Conservation (phyloP, 179 eudicot species). For the Patellifolia procumbens region DNA sequence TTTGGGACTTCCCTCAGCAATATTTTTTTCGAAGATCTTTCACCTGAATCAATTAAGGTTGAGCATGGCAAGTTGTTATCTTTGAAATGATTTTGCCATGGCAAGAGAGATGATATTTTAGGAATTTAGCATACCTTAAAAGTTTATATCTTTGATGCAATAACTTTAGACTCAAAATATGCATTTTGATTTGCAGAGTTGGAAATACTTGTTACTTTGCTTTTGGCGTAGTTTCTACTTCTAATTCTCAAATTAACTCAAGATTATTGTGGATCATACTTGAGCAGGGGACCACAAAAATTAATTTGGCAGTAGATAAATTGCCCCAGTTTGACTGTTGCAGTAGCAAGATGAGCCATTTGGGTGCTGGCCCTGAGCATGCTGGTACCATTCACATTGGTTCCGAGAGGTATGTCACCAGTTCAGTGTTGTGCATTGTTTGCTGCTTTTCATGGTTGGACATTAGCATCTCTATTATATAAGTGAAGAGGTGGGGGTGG, state of each 20-base stretch:
- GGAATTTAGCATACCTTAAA: not conserved
- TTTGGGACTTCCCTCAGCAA: not conserved
- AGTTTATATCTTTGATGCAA: not conserved
- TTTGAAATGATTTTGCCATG: not conserved
- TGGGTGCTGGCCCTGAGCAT: slow-evolving; percentile 83
- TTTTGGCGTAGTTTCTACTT: not conserved
- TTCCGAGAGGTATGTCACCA: slow-evolving; percentile 66
- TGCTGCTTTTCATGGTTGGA: not conserved
- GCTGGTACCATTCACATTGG: slow-evolving; percentile 96
- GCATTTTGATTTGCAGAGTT: too few relatives aligned
- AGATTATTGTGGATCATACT: slow-evolving; percentile 1
- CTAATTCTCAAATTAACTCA: not conserved
- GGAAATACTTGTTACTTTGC: not conserved
- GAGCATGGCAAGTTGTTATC: not conserved
- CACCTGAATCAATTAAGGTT: not conserved
- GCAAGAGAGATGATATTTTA: too few relatives aligned
- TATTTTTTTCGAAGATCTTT: too few relatives aligned
- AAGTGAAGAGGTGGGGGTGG: too few relatives aligned
- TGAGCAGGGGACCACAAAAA: slow-evolving; percentile 90
- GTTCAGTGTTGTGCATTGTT: not conserved
- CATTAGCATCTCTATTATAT: not conserved
- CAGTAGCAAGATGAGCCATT: slow-evolving; percentile 45
- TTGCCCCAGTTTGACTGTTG: slow-evolving; percentile 80
- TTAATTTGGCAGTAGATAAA: slow-evolving; percentile 81
- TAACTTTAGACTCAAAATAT: not conserved